These are phyloP conservation scores for Jasminum sambac DNA, from an alignment of 257 asterid species.

Conservation along the genomic window DNA sequence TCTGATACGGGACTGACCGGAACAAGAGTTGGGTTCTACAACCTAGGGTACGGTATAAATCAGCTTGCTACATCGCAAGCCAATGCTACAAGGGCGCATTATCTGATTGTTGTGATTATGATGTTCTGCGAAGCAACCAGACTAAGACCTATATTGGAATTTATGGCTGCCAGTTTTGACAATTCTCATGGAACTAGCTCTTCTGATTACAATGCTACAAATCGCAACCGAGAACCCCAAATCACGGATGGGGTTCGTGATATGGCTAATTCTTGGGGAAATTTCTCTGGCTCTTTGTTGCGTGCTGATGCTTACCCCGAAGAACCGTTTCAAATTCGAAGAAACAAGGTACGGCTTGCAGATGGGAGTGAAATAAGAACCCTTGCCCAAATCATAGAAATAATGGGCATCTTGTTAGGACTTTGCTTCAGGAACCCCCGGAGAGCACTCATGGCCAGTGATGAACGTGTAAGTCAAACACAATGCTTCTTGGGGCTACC, in stretches of 20 bases:
- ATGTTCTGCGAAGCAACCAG: neutral
- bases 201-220: no score
- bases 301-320: slow-evolving; percentile 4
- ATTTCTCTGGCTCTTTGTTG: neutral
- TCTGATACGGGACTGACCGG: no score
- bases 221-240: neutral
- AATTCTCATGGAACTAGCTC: neutral
- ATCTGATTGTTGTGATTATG: neutral
- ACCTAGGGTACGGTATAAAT: neutral
- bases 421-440: neutral
- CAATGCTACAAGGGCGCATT: neutral
- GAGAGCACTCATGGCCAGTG: neutral
- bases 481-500: neutral
- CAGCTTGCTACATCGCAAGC: neutral
- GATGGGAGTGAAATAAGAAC: neutral
- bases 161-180: neutral
- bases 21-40: neutral
- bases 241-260: neutral
- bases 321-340: neutral
- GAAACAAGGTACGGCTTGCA: neutral
- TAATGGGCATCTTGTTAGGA: slow-evolving; percentile 6
- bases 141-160: neutral
- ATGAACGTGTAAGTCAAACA: neutral
- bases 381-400: neutral
- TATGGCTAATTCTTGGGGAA: neutral